Percentiles rank a stretch among this genome's conserved stretches.
These are phyloP conservation scores for Potentilla sterilis DNA, from an alignment of 306 rosid genomes.

Conservation along the genomic window DNA sequence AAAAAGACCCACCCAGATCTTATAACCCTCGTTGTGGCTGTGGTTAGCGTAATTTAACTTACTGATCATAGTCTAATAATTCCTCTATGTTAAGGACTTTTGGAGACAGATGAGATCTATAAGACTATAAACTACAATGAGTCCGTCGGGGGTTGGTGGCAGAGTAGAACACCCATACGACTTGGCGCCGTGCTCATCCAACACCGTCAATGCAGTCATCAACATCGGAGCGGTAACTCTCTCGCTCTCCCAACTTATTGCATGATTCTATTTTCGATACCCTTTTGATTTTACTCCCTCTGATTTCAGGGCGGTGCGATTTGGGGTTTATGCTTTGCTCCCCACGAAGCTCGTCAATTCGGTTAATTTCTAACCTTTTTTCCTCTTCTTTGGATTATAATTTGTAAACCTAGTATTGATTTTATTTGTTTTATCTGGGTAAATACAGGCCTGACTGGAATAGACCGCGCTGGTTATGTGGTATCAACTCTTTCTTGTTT, in stretches of 20 bases:
- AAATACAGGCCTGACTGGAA: conserved; percentile 60
- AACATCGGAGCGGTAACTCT: conserved; percentile 65
- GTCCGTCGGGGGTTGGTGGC: not conserved
- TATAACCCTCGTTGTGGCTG: no score
- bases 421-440: not conserved
- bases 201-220: conserved; percentile 51
- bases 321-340: conserved; percentile 81
- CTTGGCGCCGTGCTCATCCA: conserved; percentile 64
- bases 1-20: not conserved
- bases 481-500: conserved; percentile 29
- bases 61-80: no score
- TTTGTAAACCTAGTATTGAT: not conserved
- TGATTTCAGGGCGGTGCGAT: conserved; percentile 79
- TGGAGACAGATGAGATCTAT: no score
- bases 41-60: no score
- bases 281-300: not conserved
- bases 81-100: no score
- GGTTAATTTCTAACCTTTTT: conserved; percentile 32
- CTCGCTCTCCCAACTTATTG: not conserved
- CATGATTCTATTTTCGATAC: not conserved
- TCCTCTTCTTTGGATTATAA: not conserved
- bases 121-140: not conserved
- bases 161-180: conserved; percentile 36
- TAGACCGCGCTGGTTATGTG: conserved; percentile 61
- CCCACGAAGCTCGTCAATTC: conserved; percentile 61